phyloP scores from a whole-genome alignment of 2,329 filamentous ascomycete genomes.

The Knoxdaviesia capensis region DNA sequence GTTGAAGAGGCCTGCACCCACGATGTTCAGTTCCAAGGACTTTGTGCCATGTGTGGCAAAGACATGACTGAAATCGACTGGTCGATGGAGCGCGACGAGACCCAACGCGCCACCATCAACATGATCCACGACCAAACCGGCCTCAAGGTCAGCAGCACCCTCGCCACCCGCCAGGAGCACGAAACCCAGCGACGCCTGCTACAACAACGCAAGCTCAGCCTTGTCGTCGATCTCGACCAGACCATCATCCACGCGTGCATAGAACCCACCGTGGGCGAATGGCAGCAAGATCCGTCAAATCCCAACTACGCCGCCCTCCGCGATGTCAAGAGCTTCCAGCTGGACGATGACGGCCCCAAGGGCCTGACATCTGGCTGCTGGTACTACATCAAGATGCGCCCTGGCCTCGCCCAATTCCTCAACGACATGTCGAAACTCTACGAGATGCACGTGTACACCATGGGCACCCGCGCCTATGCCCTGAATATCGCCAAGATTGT shows the following conservation, averaged over 20 bases:
- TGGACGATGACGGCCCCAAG: slow-evolving; percentile 64
- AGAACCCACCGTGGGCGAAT: slow-evolving; percentile 88
- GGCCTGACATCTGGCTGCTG: slow-evolving; percentile 54
- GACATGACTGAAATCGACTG: slow-evolving; percentile 88
- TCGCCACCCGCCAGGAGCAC: slow-evolving; percentile 66
- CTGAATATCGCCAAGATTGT: slow-evolving; percentile 81
- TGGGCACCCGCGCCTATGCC: slow-evolving; percentile 95
- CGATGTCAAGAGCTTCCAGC: slow-evolving; percentile 72
- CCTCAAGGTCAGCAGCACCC: slow-evolving; percentile 64
- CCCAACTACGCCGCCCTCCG: slow-evolving; percentile 84
- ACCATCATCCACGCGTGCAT: slow-evolving; percentile 97
- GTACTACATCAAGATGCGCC: slow-evolving; percentile 97
- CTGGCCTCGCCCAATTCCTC: slow-evolving; percentile 66
- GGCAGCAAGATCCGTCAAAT: slow-evolving; percentile 73
- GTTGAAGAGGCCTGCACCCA: slow-evolving; percentile 86
- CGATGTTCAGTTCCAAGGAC: slow-evolving; percentile 72
- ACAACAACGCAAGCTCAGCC: slow-evolving; percentile 61
- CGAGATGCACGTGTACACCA: slow-evolving; percentile 96
- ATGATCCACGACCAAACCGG: slow-evolving; percentile 85
- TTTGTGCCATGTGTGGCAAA: slow-evolving; percentile 84
- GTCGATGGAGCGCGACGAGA: slow-evolving; percentile 60
- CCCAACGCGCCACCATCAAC: slow-evolving; percentile 75
- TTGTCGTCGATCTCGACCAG: slow-evolving; percentile 94
- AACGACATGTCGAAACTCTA: slow-evolving; percentile 60
- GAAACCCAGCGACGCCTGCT: slow-evolving; percentile 71